Percentiles rank a stretch among this genome's conserved stretches.
Conservation (phyloP, 495 filamentous ascomycete species). For the Neurospora sp. region DNA sequence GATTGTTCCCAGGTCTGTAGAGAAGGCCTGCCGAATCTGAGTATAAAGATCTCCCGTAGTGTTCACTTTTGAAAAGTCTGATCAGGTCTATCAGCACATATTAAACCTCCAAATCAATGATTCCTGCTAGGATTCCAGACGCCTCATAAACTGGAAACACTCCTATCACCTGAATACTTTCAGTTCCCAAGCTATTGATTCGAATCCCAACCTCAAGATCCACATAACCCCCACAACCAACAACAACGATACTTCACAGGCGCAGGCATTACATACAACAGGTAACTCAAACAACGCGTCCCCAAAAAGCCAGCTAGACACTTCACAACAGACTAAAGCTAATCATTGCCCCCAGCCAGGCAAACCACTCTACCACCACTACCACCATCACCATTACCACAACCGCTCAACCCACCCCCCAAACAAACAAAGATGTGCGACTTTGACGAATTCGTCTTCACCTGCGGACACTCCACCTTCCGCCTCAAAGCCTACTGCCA, state of each 20-base stretch:
- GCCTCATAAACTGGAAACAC: no score
- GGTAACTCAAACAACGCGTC: background rate
- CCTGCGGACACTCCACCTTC: conserved; percentile 44
- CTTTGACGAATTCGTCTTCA: conserved; percentile 52
- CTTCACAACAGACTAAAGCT: background rate
- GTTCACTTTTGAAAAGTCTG: background rate
- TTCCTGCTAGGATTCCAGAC: no score
- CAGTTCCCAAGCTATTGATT: no score
- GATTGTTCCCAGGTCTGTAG: background rate
- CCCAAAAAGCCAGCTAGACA: background rate
- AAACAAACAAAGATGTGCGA: conserved; percentile 45
- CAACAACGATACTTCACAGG: background rate
- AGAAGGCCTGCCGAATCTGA: background rate
- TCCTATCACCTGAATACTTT: no score
- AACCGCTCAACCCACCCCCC: background rate
- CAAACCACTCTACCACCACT: background rate
- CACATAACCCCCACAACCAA: background rate
- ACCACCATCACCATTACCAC: background rate
- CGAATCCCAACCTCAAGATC: background rate
- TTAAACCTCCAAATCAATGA: background rate
- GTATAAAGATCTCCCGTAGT: background rate
- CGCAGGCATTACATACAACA: background rate
- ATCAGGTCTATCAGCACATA: background rate
- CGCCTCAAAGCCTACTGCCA: conserved; percentile 59
- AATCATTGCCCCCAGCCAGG: background rate